These are phyloP conservation scores for Gossypium gossypioides DNA, from an alignment of 441 rosid species.

Conservation along the genomic window DNA sequence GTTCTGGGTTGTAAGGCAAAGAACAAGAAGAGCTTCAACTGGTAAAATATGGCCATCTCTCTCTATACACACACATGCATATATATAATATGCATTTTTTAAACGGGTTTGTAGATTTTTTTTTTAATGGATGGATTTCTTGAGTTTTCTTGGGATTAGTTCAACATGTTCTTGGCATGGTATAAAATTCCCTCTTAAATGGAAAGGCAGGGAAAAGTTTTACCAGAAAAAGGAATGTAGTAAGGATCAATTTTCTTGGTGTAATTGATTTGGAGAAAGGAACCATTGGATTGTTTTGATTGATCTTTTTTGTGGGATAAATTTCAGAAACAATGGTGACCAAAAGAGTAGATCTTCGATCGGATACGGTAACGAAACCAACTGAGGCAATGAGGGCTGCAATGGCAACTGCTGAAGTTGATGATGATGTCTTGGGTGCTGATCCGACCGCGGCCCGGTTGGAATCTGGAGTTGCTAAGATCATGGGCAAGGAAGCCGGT, in stretches of 20 bases:
- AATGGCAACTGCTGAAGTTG: constrained; percentile 82
- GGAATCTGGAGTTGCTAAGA: constrained; percentile 62
- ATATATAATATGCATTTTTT: background rate
- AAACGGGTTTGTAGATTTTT: background rate
- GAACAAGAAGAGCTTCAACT: constrained; percentile 6
- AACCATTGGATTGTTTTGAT: background rate
- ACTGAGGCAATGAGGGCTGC: constrained; percentile 83
- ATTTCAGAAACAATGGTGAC: constrained; percentile 44
- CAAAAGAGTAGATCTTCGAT: constrained; percentile 73
- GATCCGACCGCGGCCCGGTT: constrained; percentile 64
- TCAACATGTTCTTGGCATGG: background rate
- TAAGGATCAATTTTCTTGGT: background rate
- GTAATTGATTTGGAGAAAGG: background rate
- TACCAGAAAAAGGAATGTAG: too few species aligned
- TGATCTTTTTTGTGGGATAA: background rate
- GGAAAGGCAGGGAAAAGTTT: background rate
- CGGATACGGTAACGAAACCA: constrained; percentile 86
- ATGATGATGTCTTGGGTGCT: constrained; percentile 65
- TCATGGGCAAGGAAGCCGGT: constrained; percentile 74
- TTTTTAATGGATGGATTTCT: background rate
- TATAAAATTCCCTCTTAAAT: background rate
- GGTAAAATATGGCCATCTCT: background rate
- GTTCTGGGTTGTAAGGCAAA: background rate
- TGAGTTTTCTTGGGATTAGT: background rate
- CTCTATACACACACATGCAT: background rate